phyloP scores from a whole-genome alignment of 495 filamentous ascomycete genomes.

The Rhypophila decipiens region DNA sequence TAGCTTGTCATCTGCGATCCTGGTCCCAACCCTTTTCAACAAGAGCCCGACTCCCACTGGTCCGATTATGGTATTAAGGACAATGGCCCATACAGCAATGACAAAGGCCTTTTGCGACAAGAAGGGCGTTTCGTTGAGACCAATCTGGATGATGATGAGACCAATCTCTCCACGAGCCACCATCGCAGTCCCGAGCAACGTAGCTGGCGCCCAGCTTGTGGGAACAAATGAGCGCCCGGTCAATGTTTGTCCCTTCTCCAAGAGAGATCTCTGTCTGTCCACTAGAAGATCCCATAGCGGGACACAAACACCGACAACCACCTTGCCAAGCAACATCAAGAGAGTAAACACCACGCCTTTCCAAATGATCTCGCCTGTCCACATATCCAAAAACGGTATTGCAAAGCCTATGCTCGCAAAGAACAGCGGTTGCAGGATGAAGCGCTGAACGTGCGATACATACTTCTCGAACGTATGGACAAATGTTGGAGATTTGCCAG shows the following conservation, averaged over 20 bases:
- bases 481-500: slow-evolving; percentile 19
- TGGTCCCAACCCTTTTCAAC: slow-evolving; percentile 33
- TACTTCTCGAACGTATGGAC: slow-evolving; percentile 49
- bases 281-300: slow-evolving; percentile 25
- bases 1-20: slow-evolving; percentile 12
- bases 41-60: slow-evolving; percentile 61
- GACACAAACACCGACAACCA: slow-evolving; percentile 57
- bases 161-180: slow-evolving; percentile 74
- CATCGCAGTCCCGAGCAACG: slow-evolving; percentile 47
- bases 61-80: slow-evolving; percentile 68
- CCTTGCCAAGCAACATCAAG: slow-evolving; percentile 64
- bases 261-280: neutral
- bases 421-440: slow-evolving; percentile 66
- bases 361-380: slow-evolving; percentile 58
- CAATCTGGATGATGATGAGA: slow-evolving; percentile 67
- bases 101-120: slow-evolving; percentile 45
- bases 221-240: neutral
- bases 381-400: slow-evolving; percentile 68
- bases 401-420: slow-evolving; percentile 79
- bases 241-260: neutral
- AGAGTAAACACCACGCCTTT: slow-evolving; percentile 63
- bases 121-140: slow-evolving; percentile 27
- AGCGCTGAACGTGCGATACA: slow-evolving; percentile 41
- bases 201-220: slow-evolving; percentile 25
- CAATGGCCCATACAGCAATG: slow-evolving; percentile 67